Evolutionary conservation across 441 rosid species (phyloP), one percentile per base, ranked within the genome.

Genomic region (Geranium incanum): DNA sequence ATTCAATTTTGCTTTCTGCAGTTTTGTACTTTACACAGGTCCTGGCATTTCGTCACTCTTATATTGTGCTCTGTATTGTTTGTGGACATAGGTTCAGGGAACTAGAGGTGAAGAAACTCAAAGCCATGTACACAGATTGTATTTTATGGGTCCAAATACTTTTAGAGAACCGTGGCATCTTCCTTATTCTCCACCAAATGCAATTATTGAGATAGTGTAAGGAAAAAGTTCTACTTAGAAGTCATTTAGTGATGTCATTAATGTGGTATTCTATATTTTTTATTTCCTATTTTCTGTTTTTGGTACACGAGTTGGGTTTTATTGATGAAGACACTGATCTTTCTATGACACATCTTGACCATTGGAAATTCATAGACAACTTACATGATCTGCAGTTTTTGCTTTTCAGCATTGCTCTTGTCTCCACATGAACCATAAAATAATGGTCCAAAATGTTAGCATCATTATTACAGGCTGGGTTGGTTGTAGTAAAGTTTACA

Each of bases 151-250:
- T 76, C 97, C 97, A 64, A 92, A 92, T 80, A 89, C 93, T 76
- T 92, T 95, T 75, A 89, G 97, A 82, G 97, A 95, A 74, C 99
- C 97, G 36, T 95, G 99, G 99, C 93, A 92, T 84, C 97, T 95
- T 79, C 99, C 98, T 59, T 92, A 90, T 74, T 88, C 96, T 73
- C 98, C 92, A 72, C 93, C 99, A 2, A 83, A 87, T 85, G 87
- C 96, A 73, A 91, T 92, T 79, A 90, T 90, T 76, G 95, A 90
- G 81, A 90, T 92, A 66, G 98, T 95, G 99, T 92, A 88, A 89
- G 99, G 99, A 75, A 68, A 57, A 63, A 68, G 21, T 76, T 71
- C 63, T 13, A 62, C 36, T 66, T 71, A 60, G 15, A 4, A 33
- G 66, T 5, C 33, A n/a, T 36, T 37, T 11, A 70, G 39, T 72